Evolutionary conservation across 768 basidiomycete genomes (phyloP), one percentile per base, ranked within the genome.

Genomic region (Termitomyces sp.): DNA sequence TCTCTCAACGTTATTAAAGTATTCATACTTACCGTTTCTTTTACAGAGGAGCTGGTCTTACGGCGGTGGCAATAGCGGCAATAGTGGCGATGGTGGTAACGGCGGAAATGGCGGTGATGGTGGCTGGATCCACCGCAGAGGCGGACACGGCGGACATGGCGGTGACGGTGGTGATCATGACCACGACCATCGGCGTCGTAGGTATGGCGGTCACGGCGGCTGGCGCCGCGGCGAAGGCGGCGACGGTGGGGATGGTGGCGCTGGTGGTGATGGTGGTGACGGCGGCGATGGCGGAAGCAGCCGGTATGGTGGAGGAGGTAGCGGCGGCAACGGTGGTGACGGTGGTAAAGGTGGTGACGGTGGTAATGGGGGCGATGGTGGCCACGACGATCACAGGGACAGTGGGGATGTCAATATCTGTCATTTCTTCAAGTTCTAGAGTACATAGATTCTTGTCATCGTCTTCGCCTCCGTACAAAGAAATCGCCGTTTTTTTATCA

Each of bases 31-130:
- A 30, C 12, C 22, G 22, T 16, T 14, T 4, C n/a, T 47, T 24
- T 40, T 1, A 42, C 27, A 45, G 52, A 27, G 26, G 36, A 20
- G 30, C 36, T 34, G 46, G 55, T 39, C 27, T 7, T 33, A 18
- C 3, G 48, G 55, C n/a, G 55, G 55, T 24, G 48, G 47, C 26
- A 40, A 56, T 16, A 47, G 55, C 2, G 55, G 55, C 2, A 30
- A 56, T 24, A 39, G 55, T 10, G 55, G 55, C 20, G 13, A 39
- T 32, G 45, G 55, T 4, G 32, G 55, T 5, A 9, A 49, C 7
- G 55, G 55, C 2, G 55, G 55, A 5, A 49, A 56, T 9, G 46
- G 47, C 5, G 36, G 55, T 10, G 39, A 56, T 10, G 55, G 55
- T 32, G 55, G 55, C 33, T 32, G 50, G 33, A 34, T 2, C 34